Base-by-base conservation (phyloP, 352 stramenopile species). In the Aphanomyces invadans region DNA sequence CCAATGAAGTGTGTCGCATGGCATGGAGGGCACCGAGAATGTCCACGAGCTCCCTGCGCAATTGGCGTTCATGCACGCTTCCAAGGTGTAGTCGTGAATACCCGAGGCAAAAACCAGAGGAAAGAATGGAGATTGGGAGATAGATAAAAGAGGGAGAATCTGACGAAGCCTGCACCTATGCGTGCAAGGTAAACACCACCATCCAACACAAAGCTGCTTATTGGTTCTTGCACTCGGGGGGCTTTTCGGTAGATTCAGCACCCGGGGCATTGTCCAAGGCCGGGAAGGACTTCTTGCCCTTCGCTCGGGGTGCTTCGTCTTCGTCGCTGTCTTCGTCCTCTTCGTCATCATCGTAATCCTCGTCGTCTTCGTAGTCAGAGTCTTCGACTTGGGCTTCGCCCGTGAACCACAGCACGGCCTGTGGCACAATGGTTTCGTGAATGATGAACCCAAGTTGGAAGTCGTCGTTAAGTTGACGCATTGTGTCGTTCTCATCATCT, bases 161-260 rank as follows among this genome's bases (percentile, higher is more conserved):
- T n/a, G 36, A 42, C 36, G 36, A 42, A 7, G 36, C 7, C 36
- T 42, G 15, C 36, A 42, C 36, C 15, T n/a, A n/a, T n/a, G n/a
- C n/a, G n/a, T n/a, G n/a, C n/a, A n/a, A n/a, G n/a, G n/a, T n/a
- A n/a, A n/a, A n/a, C n/a, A n/a, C n/a, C n/a, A n/a, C 36, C 7
- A 42, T 15, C 36, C 36, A 42, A 42, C 36, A 42, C 15, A 15
- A 42, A 7, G 15, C 36, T 48, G 19, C 31, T 90, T 88, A 93
- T 75, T 93, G 85, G 76, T 93, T 93, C 78, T 93, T 93, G 80
- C 85, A 93, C 80, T 93, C 85, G 52, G 82, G 82, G 42, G 85
- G 85, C 74, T 93, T 91, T 75, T 93, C 83, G 25, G 78, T 86
- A 57, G 84, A 90, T 54, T 67, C 60, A 17, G 60, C 60, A 23